Conservation (phyloP, 768 basidiomycete species). For the Fomitopsis pulvina region DNA sequence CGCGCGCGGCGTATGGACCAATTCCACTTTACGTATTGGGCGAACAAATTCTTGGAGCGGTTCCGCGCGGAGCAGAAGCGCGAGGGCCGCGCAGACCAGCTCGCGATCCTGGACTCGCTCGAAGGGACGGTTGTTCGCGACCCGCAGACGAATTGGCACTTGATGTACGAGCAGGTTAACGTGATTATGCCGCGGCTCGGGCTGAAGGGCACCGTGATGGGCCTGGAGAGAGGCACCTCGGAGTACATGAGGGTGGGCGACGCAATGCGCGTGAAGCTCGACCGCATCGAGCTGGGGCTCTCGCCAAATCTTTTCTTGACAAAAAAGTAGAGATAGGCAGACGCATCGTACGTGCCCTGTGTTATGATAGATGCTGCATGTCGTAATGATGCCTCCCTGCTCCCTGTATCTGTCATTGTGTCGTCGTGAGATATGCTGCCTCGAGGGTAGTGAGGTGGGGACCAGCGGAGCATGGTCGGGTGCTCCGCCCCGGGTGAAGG, state of each 20-base stretch:
- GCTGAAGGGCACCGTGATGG: slow-evolving; percentile 2
- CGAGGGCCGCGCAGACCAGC: slow-evolving; percentile 9
- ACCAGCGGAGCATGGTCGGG: no score
- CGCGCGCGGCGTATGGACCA: slow-evolving; percentile 24
- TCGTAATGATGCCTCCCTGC: background rate
- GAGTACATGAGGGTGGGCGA: background rate
- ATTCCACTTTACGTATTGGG: slow-evolving; percentile 34
- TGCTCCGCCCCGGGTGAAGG: no score
- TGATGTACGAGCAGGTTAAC: background rate
- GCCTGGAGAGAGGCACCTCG: background rate
- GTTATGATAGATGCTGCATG: background rate
- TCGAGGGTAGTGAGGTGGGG: no score
- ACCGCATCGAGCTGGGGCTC: background rate
- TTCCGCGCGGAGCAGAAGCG: slow-evolving; percentile 24
- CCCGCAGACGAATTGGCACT: background rate
- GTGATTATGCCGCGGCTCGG: slow-evolving; percentile 9
- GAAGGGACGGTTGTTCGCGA: slow-evolving; percentile 8
- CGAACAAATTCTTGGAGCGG: slow-evolving; percentile 31
- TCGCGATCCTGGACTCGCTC: slow-evolving; percentile 24
- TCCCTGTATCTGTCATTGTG: no score
- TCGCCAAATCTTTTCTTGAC: background rate
- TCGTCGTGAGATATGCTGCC: no score
- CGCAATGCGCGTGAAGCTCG: background rate
- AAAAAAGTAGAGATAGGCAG: background rate
- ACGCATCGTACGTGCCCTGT: background rate